Conservation (phyloP, 805 yeast genomes). For the Blastobotrys parvus region DNA sequence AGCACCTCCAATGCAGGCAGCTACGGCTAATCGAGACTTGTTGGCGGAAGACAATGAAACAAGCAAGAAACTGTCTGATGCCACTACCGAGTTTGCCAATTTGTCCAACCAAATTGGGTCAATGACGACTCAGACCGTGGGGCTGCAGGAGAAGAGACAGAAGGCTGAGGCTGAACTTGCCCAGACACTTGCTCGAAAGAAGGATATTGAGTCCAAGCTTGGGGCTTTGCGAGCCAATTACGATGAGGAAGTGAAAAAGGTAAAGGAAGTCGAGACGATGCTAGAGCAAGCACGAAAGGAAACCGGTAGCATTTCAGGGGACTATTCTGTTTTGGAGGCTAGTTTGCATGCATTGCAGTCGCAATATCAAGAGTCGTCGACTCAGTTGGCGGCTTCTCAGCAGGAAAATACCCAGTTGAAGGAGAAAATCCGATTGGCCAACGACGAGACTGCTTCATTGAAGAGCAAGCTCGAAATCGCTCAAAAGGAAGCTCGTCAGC, state of each 20-base stretch:
- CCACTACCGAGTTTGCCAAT: slow-evolving; percentile 81
- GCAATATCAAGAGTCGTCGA: slow-evolving; percentile 52
- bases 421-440: slow-evolving; percentile 58
- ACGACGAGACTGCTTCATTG: slow-evolving; percentile 56
- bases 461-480: slow-evolving; percentile 47
- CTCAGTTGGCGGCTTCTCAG: slow-evolving; percentile 58
- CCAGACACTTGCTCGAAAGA: slow-evolving; percentile 56
- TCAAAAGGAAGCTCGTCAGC: slow-evolving; percentile 49
- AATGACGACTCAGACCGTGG: slow-evolving; percentile 63
- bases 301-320: slow-evolving; percentile 60
- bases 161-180: slow-evolving; percentile 71
- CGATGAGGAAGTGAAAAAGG: slow-evolving; percentile 70
- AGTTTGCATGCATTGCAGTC: slow-evolving; percentile 61
- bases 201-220: slow-evolving; percentile 67
- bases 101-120: slow-evolving; percentile 78
- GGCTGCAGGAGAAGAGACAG: slow-evolving; percentile 58
- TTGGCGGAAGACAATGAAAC: slow-evolving; percentile 51
- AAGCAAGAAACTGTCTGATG: slow-evolving; percentile 61
- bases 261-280: slow-evolving; percentile 58
- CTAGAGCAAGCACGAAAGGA: slow-evolving; percentile 56
- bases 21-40: slow-evolving; percentile 32
- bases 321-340: slow-evolving; percentile 70
- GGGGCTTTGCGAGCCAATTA: slow-evolving; percentile 57
- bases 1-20: slow-evolving; percentile 20
- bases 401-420: slow-evolving; percentile 55